A percentile compares a stretch with the other conserved stretches of the same genome.
These are phyloP conservation scores for Aristolochia contorta DNA, from an alignment of 164 flowering plant species.

Conservation along the genomic window DNA sequence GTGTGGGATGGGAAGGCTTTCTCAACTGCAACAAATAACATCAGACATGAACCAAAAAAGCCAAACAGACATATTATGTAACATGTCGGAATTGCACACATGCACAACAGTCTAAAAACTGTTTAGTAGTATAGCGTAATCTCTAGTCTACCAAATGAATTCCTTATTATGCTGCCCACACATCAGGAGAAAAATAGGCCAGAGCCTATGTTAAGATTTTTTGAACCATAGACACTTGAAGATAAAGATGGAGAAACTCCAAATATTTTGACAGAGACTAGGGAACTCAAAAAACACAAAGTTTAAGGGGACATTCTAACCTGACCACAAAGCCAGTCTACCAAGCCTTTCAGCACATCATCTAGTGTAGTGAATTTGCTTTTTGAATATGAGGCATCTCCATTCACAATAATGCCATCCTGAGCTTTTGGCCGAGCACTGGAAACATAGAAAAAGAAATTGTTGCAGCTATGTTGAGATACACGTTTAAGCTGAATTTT, in stretches of 20 bases:
- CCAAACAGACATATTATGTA: background rate
- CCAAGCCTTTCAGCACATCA: slow-evolving; percentile 78
- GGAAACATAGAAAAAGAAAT: slow-evolving; percentile 3
- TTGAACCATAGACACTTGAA: too few species aligned
- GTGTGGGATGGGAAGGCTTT: slow-evolving; percentile 79
- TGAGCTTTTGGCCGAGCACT: slow-evolving; percentile 70
- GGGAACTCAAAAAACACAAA: too few species aligned
- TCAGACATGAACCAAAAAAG: background rate
- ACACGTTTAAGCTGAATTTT: background rate
- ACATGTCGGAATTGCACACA: too few species aligned
- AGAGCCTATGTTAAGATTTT: too few species aligned
- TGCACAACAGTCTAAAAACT: too few species aligned
- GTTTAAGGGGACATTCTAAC: slow-evolving; percentile 23
- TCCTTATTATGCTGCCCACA: too few species aligned
- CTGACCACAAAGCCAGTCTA: slow-evolving; percentile 96
- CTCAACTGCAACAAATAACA: slow-evolving; percentile 42
- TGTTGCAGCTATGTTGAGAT: background rate
- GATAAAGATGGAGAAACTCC: too few species aligned
- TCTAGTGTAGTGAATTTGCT: slow-evolving; percentile 41
- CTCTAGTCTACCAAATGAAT: too few species aligned
- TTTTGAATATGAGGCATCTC: slow-evolving; percentile 62
- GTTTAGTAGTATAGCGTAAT: too few species aligned
- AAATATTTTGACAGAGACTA: too few species aligned
- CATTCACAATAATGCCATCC: slow-evolving; percentile 38
- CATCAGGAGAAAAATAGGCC: too few species aligned